Evolutionary conservation across 805 yeast species (phyloP).

Genomic region (Torulaspora delbrueckii): DNA sequence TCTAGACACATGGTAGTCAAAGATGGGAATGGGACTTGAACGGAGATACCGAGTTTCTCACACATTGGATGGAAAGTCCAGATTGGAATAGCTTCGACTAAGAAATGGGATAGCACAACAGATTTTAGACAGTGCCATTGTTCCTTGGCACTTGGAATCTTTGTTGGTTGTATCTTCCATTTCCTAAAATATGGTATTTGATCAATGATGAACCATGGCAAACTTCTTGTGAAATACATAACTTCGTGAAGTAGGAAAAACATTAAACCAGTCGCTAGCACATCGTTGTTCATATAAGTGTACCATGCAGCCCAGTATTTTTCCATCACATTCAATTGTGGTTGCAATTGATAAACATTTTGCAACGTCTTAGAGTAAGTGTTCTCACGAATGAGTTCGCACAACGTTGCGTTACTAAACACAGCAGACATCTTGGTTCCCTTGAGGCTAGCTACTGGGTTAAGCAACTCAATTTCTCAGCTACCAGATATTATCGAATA

Average conservation of each 20-base stretch:
- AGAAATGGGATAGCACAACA: slow-evolving; percentile 78
- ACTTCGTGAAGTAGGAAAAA: slow-evolving; percentile 80
- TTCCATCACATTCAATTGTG: slow-evolving; percentile 52
- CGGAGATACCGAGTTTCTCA: slow-evolving; percentile 68
- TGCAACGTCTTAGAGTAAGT: slow-evolving; percentile 35
- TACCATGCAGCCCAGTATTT: slow-evolving; percentile 87
- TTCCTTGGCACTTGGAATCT: slow-evolving; percentile 72
- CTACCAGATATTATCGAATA: background rate
- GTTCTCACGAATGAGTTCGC: slow-evolving; percentile 25
- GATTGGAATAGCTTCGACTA: slow-evolving; percentile 93
- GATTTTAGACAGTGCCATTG: slow-evolving; percentile 90
- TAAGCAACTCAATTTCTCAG: no score
- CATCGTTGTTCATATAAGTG: slow-evolving; percentile 77
- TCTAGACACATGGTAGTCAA: slow-evolving; percentile 55
- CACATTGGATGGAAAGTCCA: slow-evolving; percentile 97
- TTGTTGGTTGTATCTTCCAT: slow-evolving; percentile 86
- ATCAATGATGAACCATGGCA: slow-evolving; percentile 91
- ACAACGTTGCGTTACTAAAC: slow-evolving; percentile 32
- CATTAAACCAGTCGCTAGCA: slow-evolving; percentile 85
- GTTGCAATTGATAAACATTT: slow-evolving; percentile 38
- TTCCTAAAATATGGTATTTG: slow-evolving; percentile 76
- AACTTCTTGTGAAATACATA: slow-evolving; percentile 84
- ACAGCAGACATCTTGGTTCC: slow-evolving; percentile 30
- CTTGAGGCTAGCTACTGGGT: background rate
- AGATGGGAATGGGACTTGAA: slow-evolving; percentile 81